These are phyloP conservation scores for Meyerozyma elateridarum DNA, from an alignment of 1,139 yeast genomes.

Conservation along the genomic window DNA sequence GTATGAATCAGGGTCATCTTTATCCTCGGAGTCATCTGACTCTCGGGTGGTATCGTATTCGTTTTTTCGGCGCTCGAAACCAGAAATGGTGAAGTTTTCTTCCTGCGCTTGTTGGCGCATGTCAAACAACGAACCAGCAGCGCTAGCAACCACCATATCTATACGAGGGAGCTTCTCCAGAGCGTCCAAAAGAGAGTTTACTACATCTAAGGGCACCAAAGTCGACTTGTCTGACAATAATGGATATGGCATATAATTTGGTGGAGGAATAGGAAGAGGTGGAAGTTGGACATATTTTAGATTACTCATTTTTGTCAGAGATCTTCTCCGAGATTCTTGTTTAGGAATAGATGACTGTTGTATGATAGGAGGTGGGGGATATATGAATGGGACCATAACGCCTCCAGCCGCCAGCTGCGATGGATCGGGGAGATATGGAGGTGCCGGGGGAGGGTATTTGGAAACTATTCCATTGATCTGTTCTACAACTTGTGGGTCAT, in stretches of 20 bases:
- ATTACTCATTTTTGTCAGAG: neutral
- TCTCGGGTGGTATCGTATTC: conserved; percentile 1
- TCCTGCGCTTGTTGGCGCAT: conserved; percentile 29
- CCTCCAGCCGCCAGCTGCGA: conserved; percentile 19
- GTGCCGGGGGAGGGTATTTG: conserved; percentile 38
- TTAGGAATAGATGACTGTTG: conserved; percentile 14
- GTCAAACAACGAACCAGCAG: conserved; percentile 43
- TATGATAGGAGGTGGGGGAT: conserved; percentile 41
- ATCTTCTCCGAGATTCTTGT: conserved; percentile 1
- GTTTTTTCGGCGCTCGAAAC: conserved; percentile 11
- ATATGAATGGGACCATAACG: conserved; percentile 43
- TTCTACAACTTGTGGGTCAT: conserved; percentile 13
- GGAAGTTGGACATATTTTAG: conserved; percentile 23
- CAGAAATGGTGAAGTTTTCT: conserved; percentile 27
- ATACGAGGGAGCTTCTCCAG: conserved; percentile 34
- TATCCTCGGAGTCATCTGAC: neutral
- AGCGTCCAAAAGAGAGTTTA: conserved; percentile 34
- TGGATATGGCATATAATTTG: conserved; percentile 48
- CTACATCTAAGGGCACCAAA: conserved; percentile 35
- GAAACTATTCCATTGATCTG: conserved; percentile 26
- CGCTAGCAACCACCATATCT: conserved; percentile 48
- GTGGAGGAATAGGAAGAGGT: conserved; percentile 46
- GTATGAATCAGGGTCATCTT: neutral
- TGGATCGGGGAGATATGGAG: conserved; percentile 5
- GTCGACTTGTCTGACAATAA: conserved; percentile 32